A percentile compares a stretch with the other conserved stretches of the same genome.
phyloP scores from a whole-genome alignment of 2,329 filamentous ascomycete species.

The Curvularia spicifera region DNA sequence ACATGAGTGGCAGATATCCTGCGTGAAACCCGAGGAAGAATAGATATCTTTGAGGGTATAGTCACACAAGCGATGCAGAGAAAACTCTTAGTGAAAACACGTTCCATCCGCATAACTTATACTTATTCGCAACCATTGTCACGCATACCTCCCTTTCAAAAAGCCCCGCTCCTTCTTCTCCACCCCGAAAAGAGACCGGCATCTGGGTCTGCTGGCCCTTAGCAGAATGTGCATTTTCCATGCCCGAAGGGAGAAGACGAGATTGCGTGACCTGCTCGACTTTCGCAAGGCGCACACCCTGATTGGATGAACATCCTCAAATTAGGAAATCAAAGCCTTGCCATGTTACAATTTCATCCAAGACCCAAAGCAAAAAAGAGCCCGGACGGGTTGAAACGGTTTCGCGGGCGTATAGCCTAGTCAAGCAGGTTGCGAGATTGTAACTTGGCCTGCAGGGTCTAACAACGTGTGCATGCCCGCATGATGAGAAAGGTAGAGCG shows the following conservation, averaged over 20 bases:
- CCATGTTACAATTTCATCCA: slow-evolving; percentile 27
- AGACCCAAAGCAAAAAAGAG: slow-evolving; percentile 11
- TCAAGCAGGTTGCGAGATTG: slow-evolving; percentile 31
- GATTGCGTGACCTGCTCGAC: slow-evolving; percentile 23
- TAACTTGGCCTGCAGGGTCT: slow-evolving; percentile 5
- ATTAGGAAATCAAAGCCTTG: slow-evolving; percentile 28
- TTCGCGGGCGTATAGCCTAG: slow-evolving; percentile 34
- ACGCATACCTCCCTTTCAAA: slow-evolving; percentile 6
- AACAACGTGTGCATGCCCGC: slow-evolving; percentile 31
- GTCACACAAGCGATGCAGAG: not conserved
- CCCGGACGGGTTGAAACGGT: slow-evolving; percentile 14
- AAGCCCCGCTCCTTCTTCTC: slow-evolving; percentile 1
- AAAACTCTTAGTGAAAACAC: not conserved
- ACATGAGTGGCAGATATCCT: slow-evolving; percentile 20
- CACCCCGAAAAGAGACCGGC: not conserved
- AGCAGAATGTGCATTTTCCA: slow-evolving; percentile 4
- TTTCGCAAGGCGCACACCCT: not conserved
- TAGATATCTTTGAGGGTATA: not conserved
- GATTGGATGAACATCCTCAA: slow-evolving; percentile 24
- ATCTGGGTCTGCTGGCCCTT: slow-evolving; percentile 18
- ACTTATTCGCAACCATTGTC: not conserved
- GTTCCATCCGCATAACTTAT: slow-evolving; percentile 19
- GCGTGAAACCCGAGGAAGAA: slow-evolving; percentile 9
- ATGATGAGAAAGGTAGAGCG: slow-evolving; percentile 25
- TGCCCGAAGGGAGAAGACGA: not conserved